phyloP scores from a whole-genome alignment of 179 eudicot genomes.

The Patellifolia procumbens region DNA sequence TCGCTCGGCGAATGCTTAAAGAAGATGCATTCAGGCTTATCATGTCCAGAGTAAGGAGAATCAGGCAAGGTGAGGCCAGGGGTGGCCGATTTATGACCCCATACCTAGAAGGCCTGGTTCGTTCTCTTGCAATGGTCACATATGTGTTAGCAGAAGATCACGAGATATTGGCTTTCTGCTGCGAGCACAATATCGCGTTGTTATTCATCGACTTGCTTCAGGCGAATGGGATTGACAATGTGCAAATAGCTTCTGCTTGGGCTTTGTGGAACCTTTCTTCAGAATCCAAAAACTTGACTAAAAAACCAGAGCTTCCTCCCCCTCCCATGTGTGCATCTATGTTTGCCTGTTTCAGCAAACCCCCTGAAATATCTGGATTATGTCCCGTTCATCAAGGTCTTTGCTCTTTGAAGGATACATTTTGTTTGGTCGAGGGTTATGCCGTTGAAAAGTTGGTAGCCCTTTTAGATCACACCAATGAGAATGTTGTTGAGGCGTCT shows the following conservation, averaged over 20 bases:
- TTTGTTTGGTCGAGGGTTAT: slow-evolving; percentile 75
- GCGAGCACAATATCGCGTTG: slow-evolving; percentile 50
- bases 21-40: slow-evolving; percentile 59
- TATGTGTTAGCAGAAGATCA: slow-evolving; percentile 63
- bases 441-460: slow-evolving; percentile 74
- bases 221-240: slow-evolving; percentile 71
- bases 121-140: slow-evolving; percentile 80
- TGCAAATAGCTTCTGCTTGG: slow-evolving; percentile 80
- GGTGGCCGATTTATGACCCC: slow-evolving; percentile 81
- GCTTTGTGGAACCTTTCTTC: slow-evolving; percentile 76
- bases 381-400: slow-evolving; percentile 71
- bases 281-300: slow-evolving; percentile 57
- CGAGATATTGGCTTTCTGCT: slow-evolving; percentile 51
- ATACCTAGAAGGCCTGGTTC: slow-evolving; percentile 76
- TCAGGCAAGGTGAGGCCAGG: slow-evolving; percentile 65
- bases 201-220: slow-evolving; percentile 71
- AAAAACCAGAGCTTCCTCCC: slow-evolving; percentile 50
- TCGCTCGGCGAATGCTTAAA: slow-evolving; percentile 65
- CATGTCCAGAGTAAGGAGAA: slow-evolving; percentile 52
- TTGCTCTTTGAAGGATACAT: slow-evolving; percentile 66
- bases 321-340: slow-evolving; percentile 48
- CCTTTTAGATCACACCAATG: slow-evolving; percentile 78
- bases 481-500: slow-evolving; percentile 80
- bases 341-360: slow-evolving; percentile 64
- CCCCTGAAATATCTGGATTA: slow-evolving; percentile 51